Evolutionary conservation across 2,329 filamentous ascomycete genomes (phyloP).

Genomic region (Fusarium musae): DNA sequence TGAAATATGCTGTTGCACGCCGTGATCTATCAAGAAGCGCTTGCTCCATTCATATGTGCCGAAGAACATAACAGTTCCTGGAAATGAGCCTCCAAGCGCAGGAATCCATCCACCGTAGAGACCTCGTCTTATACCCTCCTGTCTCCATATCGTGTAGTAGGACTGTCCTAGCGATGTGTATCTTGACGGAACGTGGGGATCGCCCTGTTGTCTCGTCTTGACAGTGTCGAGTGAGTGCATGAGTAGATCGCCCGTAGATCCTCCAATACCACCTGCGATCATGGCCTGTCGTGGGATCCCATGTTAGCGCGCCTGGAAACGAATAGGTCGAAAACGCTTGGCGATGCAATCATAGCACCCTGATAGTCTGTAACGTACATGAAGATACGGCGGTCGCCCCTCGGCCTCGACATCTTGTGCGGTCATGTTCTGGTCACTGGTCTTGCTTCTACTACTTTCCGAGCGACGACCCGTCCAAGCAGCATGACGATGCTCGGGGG

Average conservation of each 20-base stretch:
- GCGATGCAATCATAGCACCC: neutral
- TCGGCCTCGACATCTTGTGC: conserved; percentile 55
- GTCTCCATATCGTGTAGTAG: conserved; percentile 91
- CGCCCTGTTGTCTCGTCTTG: conserved; percentile 97
- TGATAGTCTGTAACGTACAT: conserved; percentile 48
- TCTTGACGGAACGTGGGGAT: conserved; percentile 90
- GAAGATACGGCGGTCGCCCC: conserved; percentile 57
- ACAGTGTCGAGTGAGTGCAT: conserved; percentile 99
- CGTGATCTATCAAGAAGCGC: conserved; percentile 84
- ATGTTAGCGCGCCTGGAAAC: conserved; percentile 34
- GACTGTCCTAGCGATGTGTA: conserved; percentile 91
- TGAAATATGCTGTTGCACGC: conserved; percentile 82
- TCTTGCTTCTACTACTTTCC: conserved; percentile 43
- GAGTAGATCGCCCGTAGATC: conserved; percentile 92
- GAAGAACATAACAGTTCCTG: conserved; percentile 94
- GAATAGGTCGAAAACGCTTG: conserved; percentile 1
- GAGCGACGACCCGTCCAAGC: conserved; percentile 41
- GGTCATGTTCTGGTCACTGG: conserved; percentile 49
- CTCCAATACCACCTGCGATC: conserved; percentile 93
- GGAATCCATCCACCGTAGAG: conserved; percentile 95
- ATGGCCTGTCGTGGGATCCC: conserved; percentile 72
- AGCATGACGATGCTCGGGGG: conserved; percentile 49
- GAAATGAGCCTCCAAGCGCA: conserved; percentile 90
- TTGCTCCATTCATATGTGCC: conserved; percentile 97
- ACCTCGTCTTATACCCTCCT: conserved; percentile 87